Base-by-base conservation (phyloP, 148 eudicot genomes). In the Fagopyrum tataricum region DNA sequence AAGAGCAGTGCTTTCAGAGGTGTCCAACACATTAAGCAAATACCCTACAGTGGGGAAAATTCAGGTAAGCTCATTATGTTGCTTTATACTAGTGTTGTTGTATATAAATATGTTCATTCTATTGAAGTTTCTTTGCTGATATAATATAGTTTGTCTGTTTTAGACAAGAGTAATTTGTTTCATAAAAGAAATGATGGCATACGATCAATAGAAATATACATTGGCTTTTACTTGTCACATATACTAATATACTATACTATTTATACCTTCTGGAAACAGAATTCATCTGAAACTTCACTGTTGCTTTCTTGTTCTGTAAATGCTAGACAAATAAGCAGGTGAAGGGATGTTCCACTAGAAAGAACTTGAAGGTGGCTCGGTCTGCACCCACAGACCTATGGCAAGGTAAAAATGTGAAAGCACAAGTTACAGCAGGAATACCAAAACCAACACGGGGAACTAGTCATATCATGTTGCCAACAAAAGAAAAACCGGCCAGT, bases 1-100 rank as follows among this genome's bases (percentile, higher is more conserved):
- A 85, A 84, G 89, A 79, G 86, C 88, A 72, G 88, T 85, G 26
- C 89, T 93, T 56, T 76, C 81, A 74, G 94, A 93, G 80, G 86
- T 87, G 67, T 90, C 96, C 58, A 93, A 93, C 70, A 76, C 80
- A 40, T 31, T 71, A 73, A 43, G 39, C 71, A 23, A 66, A 40
- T 74, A 82, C 81, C 73, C 76, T 47, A 81, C 64, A 44, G 87
- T 55, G 52, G 79, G 82, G 48, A 85, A 74, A 79, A 21, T 61
- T 77, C 90, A 64, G 69, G 69, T 39, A 64, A 12, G 69, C 69
- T 64, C 18, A 4, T 64, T 15, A 37, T 37, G 61, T 61, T 21
- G 39, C 23, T 61, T 26, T 61, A 26, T n/a, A 0, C 18, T 13
- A 23, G 5, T 64, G 69, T 64, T 64, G 43, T 43, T 64, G 17